A percentile compares a stretch with the other conserved stretches of the same genome.
Evolutionary conservation across 2,329 filamentous ascomycete genomes (phyloP).

Genomic region (Nemania sp.): DNA sequence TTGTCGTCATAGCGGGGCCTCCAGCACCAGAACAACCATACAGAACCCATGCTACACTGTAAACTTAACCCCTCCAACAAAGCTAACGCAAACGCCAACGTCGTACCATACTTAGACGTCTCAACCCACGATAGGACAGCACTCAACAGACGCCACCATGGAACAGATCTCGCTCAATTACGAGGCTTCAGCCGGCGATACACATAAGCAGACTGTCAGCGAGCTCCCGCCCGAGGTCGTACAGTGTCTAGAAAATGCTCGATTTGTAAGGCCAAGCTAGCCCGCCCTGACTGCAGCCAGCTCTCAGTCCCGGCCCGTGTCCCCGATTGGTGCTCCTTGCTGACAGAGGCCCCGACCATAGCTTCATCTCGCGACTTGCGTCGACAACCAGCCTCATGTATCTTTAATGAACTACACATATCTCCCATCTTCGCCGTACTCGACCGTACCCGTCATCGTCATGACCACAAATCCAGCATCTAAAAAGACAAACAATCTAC

Average conservation of each 20-base stretch:
- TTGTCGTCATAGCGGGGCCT: conserved; percentile 1
- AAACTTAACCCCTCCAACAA: conserved; percentile 35
- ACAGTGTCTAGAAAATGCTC: conserved; percentile 91
- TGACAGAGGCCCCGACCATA: conserved; percentile 53
- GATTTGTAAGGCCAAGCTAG: conserved; percentile 80
- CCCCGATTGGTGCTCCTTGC: conserved; percentile 23
- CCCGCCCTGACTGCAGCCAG: conserved; percentile 34
- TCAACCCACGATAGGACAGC: not conserved
- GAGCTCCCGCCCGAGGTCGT: conserved; percentile 86
- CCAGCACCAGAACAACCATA: not conserved
- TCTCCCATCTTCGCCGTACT: conserved; percentile 80
- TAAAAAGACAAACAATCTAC: conserved; percentile 84
- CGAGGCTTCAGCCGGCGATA: conserved; percentile 79
- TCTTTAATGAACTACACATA: conserved; percentile 99
- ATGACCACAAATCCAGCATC: conserved; percentile 89
- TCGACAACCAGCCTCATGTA: conserved; percentile 85
- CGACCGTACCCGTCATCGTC: conserved; percentile 83
- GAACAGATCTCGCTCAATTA: conserved; percentile 79
- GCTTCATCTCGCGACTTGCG: conserved; percentile 96
- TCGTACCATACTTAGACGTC: not conserved
- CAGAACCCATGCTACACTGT: not conserved
- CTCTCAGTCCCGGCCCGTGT: not conserved
- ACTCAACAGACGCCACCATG: conserved; percentile 52
- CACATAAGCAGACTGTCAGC: conserved; percentile 75
- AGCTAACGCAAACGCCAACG: no score